Percentiles rank a stretch among this genome's conserved stretches.
phyloP scores from a whole-genome alignment of 768 basidiomycete genomes.

The Pulveroboletus ravenelii region DNA sequence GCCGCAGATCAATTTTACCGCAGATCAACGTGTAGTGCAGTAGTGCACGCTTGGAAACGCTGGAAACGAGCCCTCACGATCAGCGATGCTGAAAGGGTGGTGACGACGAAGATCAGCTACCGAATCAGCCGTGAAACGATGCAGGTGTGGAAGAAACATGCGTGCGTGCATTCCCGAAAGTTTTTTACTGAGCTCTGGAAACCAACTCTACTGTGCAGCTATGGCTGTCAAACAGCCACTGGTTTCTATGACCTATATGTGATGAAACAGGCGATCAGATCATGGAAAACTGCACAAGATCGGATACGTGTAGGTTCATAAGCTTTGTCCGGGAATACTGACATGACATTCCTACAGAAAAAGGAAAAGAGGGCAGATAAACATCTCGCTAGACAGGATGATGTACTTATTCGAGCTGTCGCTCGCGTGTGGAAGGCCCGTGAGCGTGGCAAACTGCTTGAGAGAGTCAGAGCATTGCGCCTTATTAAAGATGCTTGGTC shows the following conservation, averaged over 20 bases:
- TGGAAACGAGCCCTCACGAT: conserved; percentile 52
- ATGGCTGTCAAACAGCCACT: conserved; percentile 40
- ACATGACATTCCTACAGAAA: conserved; percentile 36
- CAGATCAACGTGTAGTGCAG: conserved; percentile 33
- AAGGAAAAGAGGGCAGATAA: conserved; percentile 55
- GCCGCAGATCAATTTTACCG: conserved; percentile 47
- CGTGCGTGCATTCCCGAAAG: conserved; percentile 38
- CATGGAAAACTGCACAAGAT: conserved; percentile 53
- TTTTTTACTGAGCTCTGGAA: neutral
- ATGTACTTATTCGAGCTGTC: conserved; percentile 53
- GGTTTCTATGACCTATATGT: conserved; percentile 39
- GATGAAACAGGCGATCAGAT: conserved; percentile 42
- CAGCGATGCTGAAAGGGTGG: conserved; percentile 39
- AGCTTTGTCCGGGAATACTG: neutral
- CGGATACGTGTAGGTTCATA: conserved; percentile 44
- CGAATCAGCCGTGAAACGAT: conserved; percentile 49
- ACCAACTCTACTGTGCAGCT: conserved; percentile 32
- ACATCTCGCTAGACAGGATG: conserved; percentile 52
- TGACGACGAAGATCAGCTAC: conserved; percentile 41
- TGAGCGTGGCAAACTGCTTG: conserved; percentile 56
- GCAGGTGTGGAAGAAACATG: conserved; percentile 51
- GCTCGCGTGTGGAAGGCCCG: conserved; percentile 65
- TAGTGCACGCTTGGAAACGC: conserved; percentile 46
- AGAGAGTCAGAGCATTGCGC: conserved; percentile 45
- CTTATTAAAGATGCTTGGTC: conserved; percentile 43